Percentiles rank a stretch among this genome's conserved stretches.
Conservation (phyloP, 78 protist species). For the Cavenderia fasciculata region DNA sequence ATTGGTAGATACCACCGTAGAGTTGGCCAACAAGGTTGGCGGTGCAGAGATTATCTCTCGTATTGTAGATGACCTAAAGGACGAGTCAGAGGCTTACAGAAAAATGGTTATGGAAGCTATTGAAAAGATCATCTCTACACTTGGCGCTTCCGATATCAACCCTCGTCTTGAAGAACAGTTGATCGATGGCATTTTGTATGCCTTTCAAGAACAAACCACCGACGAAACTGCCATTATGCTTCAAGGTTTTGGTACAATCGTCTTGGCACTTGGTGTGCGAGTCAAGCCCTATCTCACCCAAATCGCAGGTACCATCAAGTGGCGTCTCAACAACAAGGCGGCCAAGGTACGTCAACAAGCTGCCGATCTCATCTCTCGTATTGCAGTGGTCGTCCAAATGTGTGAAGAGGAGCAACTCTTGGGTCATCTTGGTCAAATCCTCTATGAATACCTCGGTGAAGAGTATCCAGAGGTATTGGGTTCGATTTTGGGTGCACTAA, state of each 20-base stretch:
- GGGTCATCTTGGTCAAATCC: constrained; percentile 92
- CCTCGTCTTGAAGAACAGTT: constrained; percentile 91
- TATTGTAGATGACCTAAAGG: constrained; percentile 96
- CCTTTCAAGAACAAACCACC: constrained; percentile 95
- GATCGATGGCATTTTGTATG: constrained; percentile 95
- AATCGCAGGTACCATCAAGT: constrained; percentile 93
- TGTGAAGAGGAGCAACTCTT: constrained; percentile 94
- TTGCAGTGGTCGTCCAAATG: constrained; percentile 93
- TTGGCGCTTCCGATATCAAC: constrained; percentile 96
- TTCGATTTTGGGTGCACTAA: constrained; percentile 95
- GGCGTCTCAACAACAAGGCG: constrained; percentile 95
- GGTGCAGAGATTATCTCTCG: constrained; percentile 88
- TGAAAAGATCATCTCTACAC: constrained; percentile 84
- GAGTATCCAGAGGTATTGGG: constrained; percentile 99
- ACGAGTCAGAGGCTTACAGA: constrained; percentile 95
- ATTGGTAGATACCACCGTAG: constrained; percentile 98
- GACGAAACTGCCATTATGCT: constrained; percentile 92
- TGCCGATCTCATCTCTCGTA: constrained; percentile 96
- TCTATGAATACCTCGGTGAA: constrained; percentile 98
- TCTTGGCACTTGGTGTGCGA: constrained; percentile 94
- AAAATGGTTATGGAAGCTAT: constrained; percentile 95
- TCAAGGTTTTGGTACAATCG: constrained; percentile 94
- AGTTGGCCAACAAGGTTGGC: constrained; percentile 97
- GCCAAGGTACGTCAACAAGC: constrained; percentile 93
- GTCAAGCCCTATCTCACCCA: constrained; percentile 93